phyloP scores from a whole-genome alignment of 345 rosid species.

The Eucalyptus caleyi region DNA sequence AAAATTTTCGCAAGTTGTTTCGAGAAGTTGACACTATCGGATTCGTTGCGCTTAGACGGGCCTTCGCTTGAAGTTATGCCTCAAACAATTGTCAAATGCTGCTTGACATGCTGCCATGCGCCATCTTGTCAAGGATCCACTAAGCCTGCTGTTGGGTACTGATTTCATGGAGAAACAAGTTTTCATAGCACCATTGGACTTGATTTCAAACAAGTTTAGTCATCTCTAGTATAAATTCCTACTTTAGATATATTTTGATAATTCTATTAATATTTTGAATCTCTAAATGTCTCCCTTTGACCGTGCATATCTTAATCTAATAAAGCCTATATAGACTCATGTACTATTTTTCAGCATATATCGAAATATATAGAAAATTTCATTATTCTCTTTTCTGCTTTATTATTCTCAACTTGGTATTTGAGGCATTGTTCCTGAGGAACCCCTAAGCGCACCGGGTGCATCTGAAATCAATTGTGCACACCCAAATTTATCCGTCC shows the following conservation, averaged over 20 bases:
- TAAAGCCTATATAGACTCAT: neutral
- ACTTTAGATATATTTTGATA: neutral
- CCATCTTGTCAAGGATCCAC: accelerated
- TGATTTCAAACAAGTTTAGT: neutral
- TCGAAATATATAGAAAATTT: neutral
- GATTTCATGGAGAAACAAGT: neutral
- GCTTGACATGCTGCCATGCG: accelerated
- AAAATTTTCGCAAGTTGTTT: too few species aligned
- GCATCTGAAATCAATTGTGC: neutral
- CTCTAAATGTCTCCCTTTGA: neutral
- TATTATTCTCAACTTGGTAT: neutral
- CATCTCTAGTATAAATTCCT: neutral
- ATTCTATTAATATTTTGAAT: neutral
- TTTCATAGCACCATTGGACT: neutral
- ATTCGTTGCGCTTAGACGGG: accelerated
- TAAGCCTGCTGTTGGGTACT: neutral
- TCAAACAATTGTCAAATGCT: too few species aligned
- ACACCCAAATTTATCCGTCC: neutral
- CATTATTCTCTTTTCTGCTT: neutral
- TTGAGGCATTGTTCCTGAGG: accelerated
- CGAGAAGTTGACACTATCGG: accelerated
- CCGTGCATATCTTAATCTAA: neutral
- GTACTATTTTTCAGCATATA: neutral
- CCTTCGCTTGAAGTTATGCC: too few species aligned
- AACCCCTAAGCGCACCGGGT: neutral